Conservation (phyloP, 2,329 filamentous ascomycete genomes). For the Penicillium sp. region DNA sequence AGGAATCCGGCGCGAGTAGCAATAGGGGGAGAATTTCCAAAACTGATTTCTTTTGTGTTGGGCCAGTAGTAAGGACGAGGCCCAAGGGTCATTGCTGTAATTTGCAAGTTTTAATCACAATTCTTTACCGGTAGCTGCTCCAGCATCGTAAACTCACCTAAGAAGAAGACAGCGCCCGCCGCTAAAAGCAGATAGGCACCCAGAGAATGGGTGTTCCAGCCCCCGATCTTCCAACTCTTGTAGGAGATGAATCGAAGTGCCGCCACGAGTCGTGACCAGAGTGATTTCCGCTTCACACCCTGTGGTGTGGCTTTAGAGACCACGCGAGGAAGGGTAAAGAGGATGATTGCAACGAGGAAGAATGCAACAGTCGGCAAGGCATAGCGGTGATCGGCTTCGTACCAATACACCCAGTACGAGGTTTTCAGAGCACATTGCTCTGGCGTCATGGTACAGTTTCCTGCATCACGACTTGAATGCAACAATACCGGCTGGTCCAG, state of each 20-base stretch:
- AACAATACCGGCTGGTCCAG: constrained; percentile 27
- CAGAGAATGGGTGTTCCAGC: constrained; percentile 47
- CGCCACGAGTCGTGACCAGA: constrained; percentile 30
- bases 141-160: constrained; percentile 13
- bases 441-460: constrained; percentile 25
- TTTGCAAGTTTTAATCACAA: neutral
- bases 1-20: constrained; percentile 55
- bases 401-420: constrained; percentile 38
- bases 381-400: constrained; percentile 55
- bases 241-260: constrained; percentile 38
- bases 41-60: constrained; percentile 37
- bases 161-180: constrained; percentile 48
- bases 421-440: constrained; percentile 28
- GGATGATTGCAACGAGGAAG: constrained; percentile 49
- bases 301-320: constrained; percentile 3
- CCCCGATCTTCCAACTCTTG: constrained; percentile 23
- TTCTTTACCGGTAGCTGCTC: neutral
- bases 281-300: constrained; percentile 14
- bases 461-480: constrained; percentile 23
- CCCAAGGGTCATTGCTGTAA: constrained; percentile 46
- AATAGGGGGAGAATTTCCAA: constrained; percentile 54
- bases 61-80: constrained; percentile 59
- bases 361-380: constrained; percentile 55
- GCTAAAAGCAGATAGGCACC: constrained; percentile 45
- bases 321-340: constrained; percentile 48